These are phyloP conservation scores for Trypanosoma vivax DNA, from an alignment of 208 protist genomes.

Conservation along the genomic window DNA sequence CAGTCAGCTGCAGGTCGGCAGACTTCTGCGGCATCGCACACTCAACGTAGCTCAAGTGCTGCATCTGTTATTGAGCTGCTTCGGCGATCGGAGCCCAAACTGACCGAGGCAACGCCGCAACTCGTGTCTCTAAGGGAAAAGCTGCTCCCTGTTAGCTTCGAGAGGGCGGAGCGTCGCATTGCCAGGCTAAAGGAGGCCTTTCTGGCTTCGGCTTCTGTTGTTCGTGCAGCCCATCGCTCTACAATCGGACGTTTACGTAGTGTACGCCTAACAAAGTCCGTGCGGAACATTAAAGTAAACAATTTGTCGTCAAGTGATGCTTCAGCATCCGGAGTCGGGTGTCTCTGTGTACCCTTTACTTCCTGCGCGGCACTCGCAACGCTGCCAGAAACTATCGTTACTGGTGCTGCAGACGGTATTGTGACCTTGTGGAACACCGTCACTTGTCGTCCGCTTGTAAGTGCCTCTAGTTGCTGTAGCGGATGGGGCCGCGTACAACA, in stretches of 20 bases:
- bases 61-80: not conserved
- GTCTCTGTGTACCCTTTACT: conserved; percentile 65
- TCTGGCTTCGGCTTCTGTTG: conserved; percentile 15
- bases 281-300: conserved; percentile 68
- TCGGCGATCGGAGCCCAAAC: conserved; percentile 6
- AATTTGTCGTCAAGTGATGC: not conserved
- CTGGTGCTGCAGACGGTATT: conserved; percentile 69
- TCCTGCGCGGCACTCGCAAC: conserved; percentile 39
- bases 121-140: conserved; percentile 36
- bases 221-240: conserved; percentile 27
- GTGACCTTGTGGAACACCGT: conserved; percentile 70
- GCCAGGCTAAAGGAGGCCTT: conserved; percentile 55
- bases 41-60: not conserved
- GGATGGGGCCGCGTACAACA: conserved; percentile 64
- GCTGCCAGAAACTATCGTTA: conserved; percentile 25
- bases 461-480: conserved; percentile 30
- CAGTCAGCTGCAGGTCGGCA: not conserved
- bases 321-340: conserved; percentile 20
- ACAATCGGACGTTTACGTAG: conserved; percentile 25
- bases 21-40: not conserved
- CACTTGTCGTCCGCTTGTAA: conserved; percentile 33
- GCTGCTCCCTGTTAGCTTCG: conserved; percentile 43
- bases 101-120: conserved; percentile 22
- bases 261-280: conserved; percentile 58
- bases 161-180: conserved; percentile 39